phyloP scores from a whole-genome alignment of 176 grass and related monocot genomes.

The Poa annua region DNA sequence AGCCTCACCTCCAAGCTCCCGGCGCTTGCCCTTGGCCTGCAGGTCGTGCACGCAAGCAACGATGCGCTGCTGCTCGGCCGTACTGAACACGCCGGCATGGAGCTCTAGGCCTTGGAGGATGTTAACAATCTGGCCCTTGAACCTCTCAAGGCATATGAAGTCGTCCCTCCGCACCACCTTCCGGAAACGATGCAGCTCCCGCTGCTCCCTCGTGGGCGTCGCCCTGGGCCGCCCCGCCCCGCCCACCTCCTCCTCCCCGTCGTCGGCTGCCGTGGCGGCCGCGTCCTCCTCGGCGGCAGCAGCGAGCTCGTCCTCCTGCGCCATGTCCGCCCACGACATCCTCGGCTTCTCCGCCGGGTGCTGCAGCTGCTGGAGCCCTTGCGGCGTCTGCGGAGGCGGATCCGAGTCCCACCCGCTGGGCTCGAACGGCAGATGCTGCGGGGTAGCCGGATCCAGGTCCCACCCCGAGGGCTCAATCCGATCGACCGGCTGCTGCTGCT shows the following conservation, averaged over 20 bases:
- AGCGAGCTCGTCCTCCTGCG: constrained; percentile 77
- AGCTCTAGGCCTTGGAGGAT: constrained; percentile 59
- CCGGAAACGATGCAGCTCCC: constrained; percentile 49
- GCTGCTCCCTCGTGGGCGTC: constrained; percentile 50
- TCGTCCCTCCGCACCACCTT: constrained; percentile 50
- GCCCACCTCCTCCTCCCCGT: constrained; percentile 39
- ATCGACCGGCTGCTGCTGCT: constrained; percentile 25
- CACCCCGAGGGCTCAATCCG: constrained; percentile 53
- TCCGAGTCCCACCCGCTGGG: constrained; percentile 60
- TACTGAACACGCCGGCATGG: constrained; percentile 53
- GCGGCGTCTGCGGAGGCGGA: constrained; percentile 28
- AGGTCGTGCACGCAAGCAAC: constrained; percentile 47
- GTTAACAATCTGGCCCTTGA: constrained; percentile 47
- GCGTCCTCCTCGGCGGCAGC: constrained; percentile 63
- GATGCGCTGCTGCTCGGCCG: constrained; percentile 50
- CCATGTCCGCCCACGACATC: constrained; percentile 92
- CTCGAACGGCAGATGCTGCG: constrained; percentile 44
- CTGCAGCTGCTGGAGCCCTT: too few species aligned
- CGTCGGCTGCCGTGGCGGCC: constrained; percentile 15
- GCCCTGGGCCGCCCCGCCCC: constrained; percentile 35
- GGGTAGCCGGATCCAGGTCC: constrained; percentile 45
- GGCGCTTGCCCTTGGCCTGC: constrained; percentile 49
- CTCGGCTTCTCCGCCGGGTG: constrained; percentile 42
- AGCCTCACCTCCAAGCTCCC: constrained; percentile 58
- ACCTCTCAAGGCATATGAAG: constrained; percentile 49